phyloP scores from a whole-genome alignment of 768 basidiomycete genomes.

The Lepiota venenata region DNA sequence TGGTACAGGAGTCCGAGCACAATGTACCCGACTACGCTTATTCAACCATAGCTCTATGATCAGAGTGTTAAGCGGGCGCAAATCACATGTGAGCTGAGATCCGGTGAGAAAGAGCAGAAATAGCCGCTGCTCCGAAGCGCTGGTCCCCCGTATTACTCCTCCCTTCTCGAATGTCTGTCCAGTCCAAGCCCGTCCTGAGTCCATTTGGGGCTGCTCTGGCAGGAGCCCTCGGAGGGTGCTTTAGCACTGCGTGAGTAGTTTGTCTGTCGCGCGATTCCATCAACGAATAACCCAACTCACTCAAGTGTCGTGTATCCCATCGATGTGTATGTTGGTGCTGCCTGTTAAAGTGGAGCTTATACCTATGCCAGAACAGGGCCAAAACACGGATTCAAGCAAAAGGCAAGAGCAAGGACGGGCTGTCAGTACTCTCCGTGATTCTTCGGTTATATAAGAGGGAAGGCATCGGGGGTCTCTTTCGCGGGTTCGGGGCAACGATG shows the following conservation, averaged over 20 bases:
- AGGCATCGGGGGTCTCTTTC: conserved; percentile 80
- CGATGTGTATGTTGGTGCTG: conserved; percentile 68
- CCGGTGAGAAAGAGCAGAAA: conserved; percentile 18
- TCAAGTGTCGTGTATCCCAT: conserved; percentile 88
- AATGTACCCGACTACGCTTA: background rate
- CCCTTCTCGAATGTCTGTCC: conserved; percentile 37
- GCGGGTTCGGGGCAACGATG: conserved; percentile 96
- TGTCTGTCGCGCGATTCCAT: conserved; percentile 1
- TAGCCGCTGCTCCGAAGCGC: conserved; percentile 18
- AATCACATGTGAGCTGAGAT: conserved; percentile 15
- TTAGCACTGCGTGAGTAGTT: conserved; percentile 81
- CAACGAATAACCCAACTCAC: background rate
- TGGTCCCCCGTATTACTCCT: conserved; percentile 17
- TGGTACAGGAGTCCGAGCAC: background rate
- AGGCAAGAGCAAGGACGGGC: conserved; percentile 49
- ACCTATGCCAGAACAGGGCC: conserved; percentile 45
- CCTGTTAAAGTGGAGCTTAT: background rate
- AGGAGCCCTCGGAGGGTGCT: conserved; percentile 91
- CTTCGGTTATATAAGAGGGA: conserved; percentile 74
- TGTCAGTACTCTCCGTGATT: conserved; percentile 63
- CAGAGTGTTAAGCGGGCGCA: background rate
- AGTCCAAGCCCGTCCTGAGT: conserved; percentile 67
- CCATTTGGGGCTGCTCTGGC: conserved; percentile 89
- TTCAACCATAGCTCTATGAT: background rate
- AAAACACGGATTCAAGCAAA: conserved; percentile 92